Percentiles rank a stretch among this genome's conserved stretches.
phyloP scores from a whole-genome alignment of 1,139 yeast species.

The Diutina catenulata region DNA sequence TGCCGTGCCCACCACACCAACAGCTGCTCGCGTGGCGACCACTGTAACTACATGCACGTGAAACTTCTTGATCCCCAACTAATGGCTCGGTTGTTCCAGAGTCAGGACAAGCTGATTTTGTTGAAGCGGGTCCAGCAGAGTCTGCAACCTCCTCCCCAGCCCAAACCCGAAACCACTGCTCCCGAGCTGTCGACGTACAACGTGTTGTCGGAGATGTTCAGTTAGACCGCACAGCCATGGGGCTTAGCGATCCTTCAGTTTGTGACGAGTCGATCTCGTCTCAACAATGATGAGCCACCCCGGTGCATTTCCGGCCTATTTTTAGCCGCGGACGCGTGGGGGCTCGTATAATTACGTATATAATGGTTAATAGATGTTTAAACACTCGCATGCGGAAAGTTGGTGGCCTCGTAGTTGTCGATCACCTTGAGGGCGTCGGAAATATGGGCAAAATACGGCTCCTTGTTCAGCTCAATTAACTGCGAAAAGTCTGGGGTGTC shows the following conservation, averaged over 20 bases:
- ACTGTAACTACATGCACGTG: slow-evolving; percentile 82
- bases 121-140: no score
- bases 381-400: no score
- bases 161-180: neutral
- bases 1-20: slow-evolving; percentile 59
- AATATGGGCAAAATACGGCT: slow-evolving; percentile 1
- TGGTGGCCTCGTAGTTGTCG: neutral
- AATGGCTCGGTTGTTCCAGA: slow-evolving; percentile 14
- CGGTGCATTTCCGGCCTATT: no score
- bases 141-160: no score
- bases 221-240: neutral
- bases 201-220: slow-evolving; percentile 1
- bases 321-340: no score
- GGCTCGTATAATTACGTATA: no score
- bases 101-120: slow-evolving; percentile 17
- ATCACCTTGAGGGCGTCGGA: slow-evolving; percentile 3
- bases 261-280: no score
- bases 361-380: no score
- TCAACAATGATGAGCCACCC: no score
- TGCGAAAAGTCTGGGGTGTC: no score
- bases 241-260: neutral
- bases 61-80: slow-evolving; percentile 32
- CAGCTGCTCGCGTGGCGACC: slow-evolving; percentile 64
- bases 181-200: neutral
- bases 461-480: neutral